A percentile compares a stretch with the other conserved stretches of the same genome.
Evolutionary conservation across 1,284 basidiomycete genomes (phyloP).

Genomic region (Stygiomarasmius scandens): DNA sequence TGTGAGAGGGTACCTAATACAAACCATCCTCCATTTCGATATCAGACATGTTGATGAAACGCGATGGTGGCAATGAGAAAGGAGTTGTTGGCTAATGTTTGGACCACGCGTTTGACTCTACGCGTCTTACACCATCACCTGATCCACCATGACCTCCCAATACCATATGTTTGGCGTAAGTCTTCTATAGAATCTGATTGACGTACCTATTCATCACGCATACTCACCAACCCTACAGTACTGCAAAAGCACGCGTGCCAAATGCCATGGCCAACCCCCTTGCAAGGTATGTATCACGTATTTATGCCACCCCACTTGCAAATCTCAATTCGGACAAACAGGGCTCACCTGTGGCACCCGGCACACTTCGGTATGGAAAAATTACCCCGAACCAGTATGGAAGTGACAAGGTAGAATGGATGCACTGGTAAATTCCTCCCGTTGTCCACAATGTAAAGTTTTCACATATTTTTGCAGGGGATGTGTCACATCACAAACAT

Average conservation of each 20-base stretch:
- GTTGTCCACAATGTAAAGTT: constrained; percentile 9
- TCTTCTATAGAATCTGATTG: not conserved
- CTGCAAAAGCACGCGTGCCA: constrained; percentile 66
- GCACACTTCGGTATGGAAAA: constrained; percentile 65
- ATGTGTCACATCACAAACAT: constrained; percentile 64
- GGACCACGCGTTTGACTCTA: constrained; percentile 26
- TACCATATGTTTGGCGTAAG: constrained; percentile 52
- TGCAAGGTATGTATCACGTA: constrained; percentile 44
- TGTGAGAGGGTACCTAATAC: not conserved
- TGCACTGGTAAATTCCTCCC: constrained; percentile 60
- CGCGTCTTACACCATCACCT: not conserved
- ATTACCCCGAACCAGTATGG: constrained; percentile 40
- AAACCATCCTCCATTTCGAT: constrained; percentile 28
- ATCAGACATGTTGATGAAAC: constrained; percentile 27
- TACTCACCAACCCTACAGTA: constrained; percentile 47
- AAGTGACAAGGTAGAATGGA: constrained; percentile 70
- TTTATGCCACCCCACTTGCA: constrained; percentile 2
- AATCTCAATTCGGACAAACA: constrained; percentile 19
- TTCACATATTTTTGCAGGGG: constrained; percentile 50
- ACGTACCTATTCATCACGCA: not conserved
- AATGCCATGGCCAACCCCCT: constrained; percentile 63
- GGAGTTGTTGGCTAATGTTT: constrained; percentile 38
- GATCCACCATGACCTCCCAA: constrained; percentile 26
- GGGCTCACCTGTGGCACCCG: constrained; percentile 54
- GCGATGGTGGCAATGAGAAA: constrained; percentile 10